Percentiles rank a stretch among this genome's conserved stretches.
These are phyloP conservation scores for Amanita inopinata DNA, from an alignment of 768 basidiomycete species.

Conservation along the genomic window DNA sequence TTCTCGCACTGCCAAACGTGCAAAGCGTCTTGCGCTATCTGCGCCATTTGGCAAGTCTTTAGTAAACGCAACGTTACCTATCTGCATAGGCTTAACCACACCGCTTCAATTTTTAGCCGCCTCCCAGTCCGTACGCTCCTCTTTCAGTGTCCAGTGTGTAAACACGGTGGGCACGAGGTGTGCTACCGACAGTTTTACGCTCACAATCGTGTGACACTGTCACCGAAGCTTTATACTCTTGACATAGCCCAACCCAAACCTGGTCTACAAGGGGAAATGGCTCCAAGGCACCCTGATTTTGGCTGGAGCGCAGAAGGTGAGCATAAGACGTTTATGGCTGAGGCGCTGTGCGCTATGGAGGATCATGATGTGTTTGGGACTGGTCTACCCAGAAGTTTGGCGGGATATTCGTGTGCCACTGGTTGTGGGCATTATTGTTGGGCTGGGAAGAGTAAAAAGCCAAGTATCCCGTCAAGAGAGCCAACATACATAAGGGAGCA, in stretches of 20 bases:
- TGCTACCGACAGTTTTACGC: slow-evolving; percentile 68
- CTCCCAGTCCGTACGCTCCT: slow-evolving; percentile 64
- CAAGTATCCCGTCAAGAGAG: neutral
- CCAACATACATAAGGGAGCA: neutral
- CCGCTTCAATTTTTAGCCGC: slow-evolving; percentile 40
- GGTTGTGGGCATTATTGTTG: neutral
- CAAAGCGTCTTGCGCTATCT: slow-evolving; percentile 33
- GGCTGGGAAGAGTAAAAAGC: neutral
- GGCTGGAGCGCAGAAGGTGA: neutral
- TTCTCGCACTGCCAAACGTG: slow-evolving; percentile 53
- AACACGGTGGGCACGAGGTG: slow-evolving; percentile 73
- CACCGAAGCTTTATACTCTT: slow-evolving; percentile 11
- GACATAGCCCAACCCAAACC: slow-evolving; percentile 11
- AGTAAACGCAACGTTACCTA: neutral
- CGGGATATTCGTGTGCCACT: neutral
- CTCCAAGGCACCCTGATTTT: slow-evolving; percentile 64
- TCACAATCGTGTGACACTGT: slow-evolving; percentile 37
- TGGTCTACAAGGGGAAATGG: slow-evolving; percentile 42
- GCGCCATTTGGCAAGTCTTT: slow-evolving; percentile 62
- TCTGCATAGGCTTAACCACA: slow-evolving; percentile 2
- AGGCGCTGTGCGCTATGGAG: too few relatives aligned
- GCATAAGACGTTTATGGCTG: too few relatives aligned
- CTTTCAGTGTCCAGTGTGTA: slow-evolving; percentile 68
- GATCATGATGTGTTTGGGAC: neutral
- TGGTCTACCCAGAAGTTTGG: neutral